Base-by-base conservation (phyloP, 75 land plant genomes). In the Pinus taeda region DNA sequence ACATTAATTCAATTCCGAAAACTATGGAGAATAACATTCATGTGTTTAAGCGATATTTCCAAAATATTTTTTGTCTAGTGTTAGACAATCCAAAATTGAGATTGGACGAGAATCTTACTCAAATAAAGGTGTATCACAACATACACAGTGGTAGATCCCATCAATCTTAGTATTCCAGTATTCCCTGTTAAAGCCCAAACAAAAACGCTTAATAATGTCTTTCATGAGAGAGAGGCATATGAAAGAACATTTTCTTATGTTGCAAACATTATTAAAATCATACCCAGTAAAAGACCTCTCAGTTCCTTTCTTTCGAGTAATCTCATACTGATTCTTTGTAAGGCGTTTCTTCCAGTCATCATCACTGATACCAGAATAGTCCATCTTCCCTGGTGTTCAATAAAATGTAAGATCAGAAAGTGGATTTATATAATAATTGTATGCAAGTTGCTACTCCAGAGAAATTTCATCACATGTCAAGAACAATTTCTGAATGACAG, bases 221-320 rank as follows among this genome's bases (percentile, higher is more conserved):
- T 45, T 36, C n/a, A 58, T 57, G 63, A 49, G 55, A 49, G 55
- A 62, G 30, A 62, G 29, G 36, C 36, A 62, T 8, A 39, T 56
- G 36, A 58, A 58, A n/a, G 7, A 59, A 8, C 65, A 62, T 62
- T 62, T 24, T 22, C 65, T 26, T 62, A 49, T 30, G 18, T 45
- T 17, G 36, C 20, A 20, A 3, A 24, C 29, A 8, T 42, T 17
- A 57, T 56, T 24, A 11, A 24, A 62, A 61, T 6, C 84, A 75
- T 89, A 95, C 98, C 98, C 98, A 75, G 98, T 89, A 77, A 93
- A 95, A 63, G 98, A 89, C 71, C 96, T 93, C 78, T 95, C 98
- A 21, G 98, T 95, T 45, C 98, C 98, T 79, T 95, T 95, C 79
- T 95, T 83, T 3, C 98, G 82, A 69, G 96, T 76, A 12, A 95